Base-by-base conservation (phyloP, 148 eudicot species). In the Chenopodium formosanum region DNA sequence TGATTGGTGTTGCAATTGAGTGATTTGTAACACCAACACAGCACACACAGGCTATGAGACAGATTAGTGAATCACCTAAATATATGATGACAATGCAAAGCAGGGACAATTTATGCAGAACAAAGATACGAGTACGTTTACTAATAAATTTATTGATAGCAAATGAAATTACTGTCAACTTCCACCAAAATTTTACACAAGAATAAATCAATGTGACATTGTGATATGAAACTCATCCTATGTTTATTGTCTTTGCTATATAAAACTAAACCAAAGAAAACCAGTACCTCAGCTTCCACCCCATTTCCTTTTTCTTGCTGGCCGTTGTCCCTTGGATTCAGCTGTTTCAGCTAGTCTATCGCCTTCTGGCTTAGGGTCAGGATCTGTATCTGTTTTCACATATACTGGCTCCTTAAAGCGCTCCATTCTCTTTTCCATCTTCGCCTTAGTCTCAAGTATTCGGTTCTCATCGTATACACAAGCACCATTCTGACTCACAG, bases 391-490 rank as follows among this genome's bases (percentile, higher is more conserved):
- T 67, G 53, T 68, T 68, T 75, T 79, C 23, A 31, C 70, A 56
- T 69, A 65, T 32, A 83, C 23, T 1, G 82, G 76, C 70, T 75
- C 79, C 79, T 83, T 83, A 31, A 83, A 83, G 10, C 86, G 79
- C 70, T 83, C 82, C 53, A 82, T 75, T 75, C 85, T 53, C 79
- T 83, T 83, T 69, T 83, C 85, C 85, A 83, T 83, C 82, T 79
- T 83, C 44, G 82, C 86, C 82, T 66, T 79, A 23, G 80, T 79
- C 58, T 80, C 82, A 44, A 83, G 86, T 56, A 83, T 83, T 69
- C 82, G 75, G n/a, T 77, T 75, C 76, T 83, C 82, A 46, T 83
- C 82, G 69, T 79, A 79, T 75, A 68, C 80, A 53, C 23, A 12
- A 14, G 20, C 12, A 25, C 23, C 82, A 25, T 66, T 79, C 74